Evolutionary conservation across 192 early-diverging fungal genomes (phyloP).

Genomic region (Coemansia biformis): DNA sequence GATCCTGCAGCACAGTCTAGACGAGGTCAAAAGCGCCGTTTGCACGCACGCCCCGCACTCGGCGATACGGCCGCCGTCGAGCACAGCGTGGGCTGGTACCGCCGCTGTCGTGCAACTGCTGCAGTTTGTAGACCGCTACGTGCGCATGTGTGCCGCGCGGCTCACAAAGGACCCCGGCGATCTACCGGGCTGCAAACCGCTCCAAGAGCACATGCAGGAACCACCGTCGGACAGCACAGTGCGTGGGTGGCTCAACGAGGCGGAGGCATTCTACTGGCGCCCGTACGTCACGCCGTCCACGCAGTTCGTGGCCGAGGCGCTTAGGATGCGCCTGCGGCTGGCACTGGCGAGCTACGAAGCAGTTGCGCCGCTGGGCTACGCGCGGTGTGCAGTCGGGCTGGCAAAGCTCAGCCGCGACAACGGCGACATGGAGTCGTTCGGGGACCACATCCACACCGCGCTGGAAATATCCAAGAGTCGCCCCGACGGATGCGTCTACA

Average conservation of each 20-base stretch:
- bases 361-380: constrained; percentile 8
- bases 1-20: constrained; percentile 6
- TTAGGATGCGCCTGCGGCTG: constrained; percentile 4
- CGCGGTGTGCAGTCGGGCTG: constrained; percentile 26
- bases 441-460: constrained; percentile 13
- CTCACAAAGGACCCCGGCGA: constrained; percentile 15
- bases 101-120: constrained; percentile 7
- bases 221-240: neutral
- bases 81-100: constrained; percentile 1
- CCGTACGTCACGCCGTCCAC: constrained; percentile 11
- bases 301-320: neutral
- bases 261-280: constrained; percentile 26
- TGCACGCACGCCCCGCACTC: neutral
- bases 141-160: constrained; percentile 35
- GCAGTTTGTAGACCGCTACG: constrained; percentile 38
- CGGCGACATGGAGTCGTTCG: neutral
- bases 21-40: neutral
- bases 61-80: constrained; percentile 17
- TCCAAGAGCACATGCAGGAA: constrained; percentile 4
- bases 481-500: constrained; percentile 7
- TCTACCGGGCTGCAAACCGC: neutral
- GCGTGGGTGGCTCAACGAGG: constrained; percentile 37
- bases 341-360: constrained; percentile 13
- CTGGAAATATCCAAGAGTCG: constrained; percentile 14
- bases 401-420: constrained; percentile 30